Evolutionary conservation across 1,284 basidiomycete species (phyloP).

Genomic region (Irpex lacteus): DNA sequence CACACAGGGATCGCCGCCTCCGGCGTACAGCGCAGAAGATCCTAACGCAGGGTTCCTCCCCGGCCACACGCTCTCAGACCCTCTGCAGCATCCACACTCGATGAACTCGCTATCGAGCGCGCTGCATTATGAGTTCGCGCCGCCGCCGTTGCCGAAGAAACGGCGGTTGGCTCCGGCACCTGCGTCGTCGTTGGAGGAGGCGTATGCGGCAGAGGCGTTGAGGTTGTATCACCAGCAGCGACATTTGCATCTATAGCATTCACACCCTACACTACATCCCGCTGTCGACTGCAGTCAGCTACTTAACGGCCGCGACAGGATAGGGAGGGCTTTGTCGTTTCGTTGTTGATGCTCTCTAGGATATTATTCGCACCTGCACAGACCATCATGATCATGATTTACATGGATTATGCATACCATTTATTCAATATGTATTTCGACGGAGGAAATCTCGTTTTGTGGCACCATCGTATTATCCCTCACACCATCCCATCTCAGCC

Average conservation of each 20-base stretch:
- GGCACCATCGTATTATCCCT: neutral
- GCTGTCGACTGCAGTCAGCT: no score
- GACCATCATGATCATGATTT: no score
- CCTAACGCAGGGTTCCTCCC: constrained; percentile 2
- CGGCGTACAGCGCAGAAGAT: neutral
- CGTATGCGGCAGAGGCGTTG: neutral
- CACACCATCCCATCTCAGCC: neutral
- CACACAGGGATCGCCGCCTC: neutral
- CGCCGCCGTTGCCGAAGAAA: constrained; percentile 6
- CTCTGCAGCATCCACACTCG: neutral
- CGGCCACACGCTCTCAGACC: neutral
- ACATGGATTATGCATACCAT: neutral
- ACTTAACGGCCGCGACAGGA: neutral
- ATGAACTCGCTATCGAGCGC: neutral
- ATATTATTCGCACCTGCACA: no score
- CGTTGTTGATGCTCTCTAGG: neutral
- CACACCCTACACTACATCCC: neutral
- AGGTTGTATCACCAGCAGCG: neutral
- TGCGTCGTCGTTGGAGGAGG: neutral
- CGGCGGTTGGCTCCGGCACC: constrained; percentile 9
- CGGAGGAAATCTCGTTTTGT: no score
- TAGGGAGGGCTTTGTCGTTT: neutral
- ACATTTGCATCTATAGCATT: neutral
- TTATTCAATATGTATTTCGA: neutral
- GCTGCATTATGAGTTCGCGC: neutral